These are phyloP conservation scores for Chrysanthemum makinoi DNA, from an alignment of 129 eudicot genomes.

Conservation along the genomic window DNA sequence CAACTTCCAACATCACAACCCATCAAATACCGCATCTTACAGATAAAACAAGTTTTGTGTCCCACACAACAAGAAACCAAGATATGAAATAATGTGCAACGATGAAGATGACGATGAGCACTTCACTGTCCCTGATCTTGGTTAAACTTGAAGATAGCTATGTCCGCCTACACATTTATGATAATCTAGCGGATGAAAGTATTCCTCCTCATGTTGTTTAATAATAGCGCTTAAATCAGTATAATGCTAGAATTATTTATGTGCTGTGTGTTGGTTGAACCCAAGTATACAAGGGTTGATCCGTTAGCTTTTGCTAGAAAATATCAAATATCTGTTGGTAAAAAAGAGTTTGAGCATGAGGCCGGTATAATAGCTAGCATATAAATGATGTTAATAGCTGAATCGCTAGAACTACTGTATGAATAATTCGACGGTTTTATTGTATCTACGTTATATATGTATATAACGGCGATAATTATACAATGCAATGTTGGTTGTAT, in stretches of 20 bases:
- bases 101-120: slow-evolving; percentile 76
- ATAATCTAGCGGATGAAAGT: slow-evolving; percentile 9
- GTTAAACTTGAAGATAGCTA: slow-evolving; percentile 32
- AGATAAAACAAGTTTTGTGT: slow-evolving; percentile 43
- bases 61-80: slow-evolving; percentile 71
- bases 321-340: slow-evolving; percentile 9
- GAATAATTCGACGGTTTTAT: too few species aligned
- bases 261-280: background rate
- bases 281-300: slow-evolving; percentile 3
- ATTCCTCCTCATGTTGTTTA: slow-evolving; percentile 22
- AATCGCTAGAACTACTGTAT: too few species aligned
- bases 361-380: too few species aligned
- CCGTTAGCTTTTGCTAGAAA: slow-evolving; percentile 9
- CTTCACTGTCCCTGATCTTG: slow-evolving; percentile 96
- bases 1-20: slow-evolving; percentile 58
- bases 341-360: background rate
- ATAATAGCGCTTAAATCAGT: slow-evolving; percentile 11
- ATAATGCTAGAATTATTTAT: background rate
- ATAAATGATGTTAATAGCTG: background rate
- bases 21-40: slow-evolving; percentile 32
- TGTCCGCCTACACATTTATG: background rate
- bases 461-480: too few species aligned
- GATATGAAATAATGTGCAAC: slow-evolving; percentile 49
- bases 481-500: too few species aligned
- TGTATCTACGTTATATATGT: too few species aligned